Evolutionary conservation across 352 stramenopile species (phyloP).

Genomic region (Phytophthora parvispora): DNA sequence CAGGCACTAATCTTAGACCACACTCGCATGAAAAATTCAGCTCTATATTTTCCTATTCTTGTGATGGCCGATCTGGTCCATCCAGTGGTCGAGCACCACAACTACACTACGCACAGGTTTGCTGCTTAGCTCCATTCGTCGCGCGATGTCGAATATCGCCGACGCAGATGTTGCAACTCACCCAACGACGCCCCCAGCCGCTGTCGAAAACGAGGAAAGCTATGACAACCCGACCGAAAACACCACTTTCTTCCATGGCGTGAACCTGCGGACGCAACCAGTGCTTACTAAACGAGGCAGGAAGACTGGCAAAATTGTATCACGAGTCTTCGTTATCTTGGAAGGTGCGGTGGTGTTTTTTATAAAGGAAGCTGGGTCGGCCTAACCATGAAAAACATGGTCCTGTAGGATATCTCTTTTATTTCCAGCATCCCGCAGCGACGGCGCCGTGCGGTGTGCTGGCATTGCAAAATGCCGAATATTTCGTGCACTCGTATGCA

Average conservation of each 20-base stretch:
- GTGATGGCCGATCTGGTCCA: neutral
- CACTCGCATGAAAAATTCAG: conserved; percentile 12
- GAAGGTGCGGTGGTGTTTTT: conserved; percentile 49
- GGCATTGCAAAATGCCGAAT: conserved; percentile 71
- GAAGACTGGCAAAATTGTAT: conserved; percentile 73
- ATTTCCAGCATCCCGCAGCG: conserved; percentile 69
- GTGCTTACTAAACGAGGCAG: conserved; percentile 80
- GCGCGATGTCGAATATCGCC: conserved; percentile 23
- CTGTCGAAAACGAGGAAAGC: conserved; percentile 11
- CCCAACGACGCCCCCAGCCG: neutral
- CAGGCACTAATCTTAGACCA: conserved; percentile 22
- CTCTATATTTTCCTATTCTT: conserved; percentile 27
- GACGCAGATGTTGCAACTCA: neutral
- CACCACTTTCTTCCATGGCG: conserved; percentile 59
- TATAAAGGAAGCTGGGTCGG: neutral
- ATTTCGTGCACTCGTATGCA: conserved; percentile 79
- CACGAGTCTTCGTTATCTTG: conserved; percentile 81
- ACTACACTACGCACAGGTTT: neutral
- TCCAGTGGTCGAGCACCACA: neutral
- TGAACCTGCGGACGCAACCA: conserved; percentile 74
- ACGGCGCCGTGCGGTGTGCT: conserved; percentile 72
- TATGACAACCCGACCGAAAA: conserved; percentile 9
- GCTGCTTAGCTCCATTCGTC: neutral
- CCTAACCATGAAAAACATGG: conserved; percentile 3
- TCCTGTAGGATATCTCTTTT: conserved; percentile 76